Percentiles rank a stretch among this genome's conserved stretches.
These are phyloP conservation scores for Cyberlindnera maritima DNA, from an alignment of 805 yeast species.

Conservation along the genomic window DNA sequence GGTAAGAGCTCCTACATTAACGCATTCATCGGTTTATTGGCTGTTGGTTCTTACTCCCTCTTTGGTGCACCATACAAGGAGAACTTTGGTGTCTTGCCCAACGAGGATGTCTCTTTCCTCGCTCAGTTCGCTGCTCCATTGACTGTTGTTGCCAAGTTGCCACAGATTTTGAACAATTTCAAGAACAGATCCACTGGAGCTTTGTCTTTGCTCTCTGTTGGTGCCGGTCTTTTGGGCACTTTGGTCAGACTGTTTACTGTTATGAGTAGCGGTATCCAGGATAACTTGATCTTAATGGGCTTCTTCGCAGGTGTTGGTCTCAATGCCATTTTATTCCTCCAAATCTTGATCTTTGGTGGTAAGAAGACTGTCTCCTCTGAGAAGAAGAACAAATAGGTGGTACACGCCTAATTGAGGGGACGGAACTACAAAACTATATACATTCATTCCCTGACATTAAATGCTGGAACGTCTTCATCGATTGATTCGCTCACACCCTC, in stretches of 20 bases:
- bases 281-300: slow-evolving; percentile 32
- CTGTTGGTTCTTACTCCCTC: slow-evolving; percentile 19
- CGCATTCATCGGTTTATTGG: slow-evolving; percentile 21
- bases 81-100: slow-evolving; percentile 24
- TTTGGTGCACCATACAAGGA: slow-evolving; percentile 18
- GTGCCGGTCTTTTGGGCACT: slow-evolving; percentile 36
- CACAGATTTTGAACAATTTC: slow-evolving; percentile 39
- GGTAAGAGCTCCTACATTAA: slow-evolving; percentile 17
- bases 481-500: too few species aligned
- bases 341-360: slow-evolving; percentile 32
- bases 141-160: slow-evolving; percentile 35
- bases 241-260: slow-evolving; percentile 40
- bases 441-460: too few species aligned
- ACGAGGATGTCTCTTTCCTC: slow-evolving; percentile 22
- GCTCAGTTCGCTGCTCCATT: slow-evolving; percentile 37
- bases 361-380: slow-evolving; percentile 9
- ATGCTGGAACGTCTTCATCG: too few species aligned
- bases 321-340: slow-evolving; percentile 34
- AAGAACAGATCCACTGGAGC: slow-evolving; percentile 41
- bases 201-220: slow-evolving; percentile 35
- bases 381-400: slow-evolving; percentile 21
- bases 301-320: slow-evolving; percentile 31
- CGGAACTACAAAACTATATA: too few species aligned
- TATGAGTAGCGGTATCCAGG: slow-evolving; percentile 33
- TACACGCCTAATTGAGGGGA: too few species aligned